Base-by-base conservation (phyloP, 176 grass and related monocot genomes). In the Pontederia paniculata region DNA sequence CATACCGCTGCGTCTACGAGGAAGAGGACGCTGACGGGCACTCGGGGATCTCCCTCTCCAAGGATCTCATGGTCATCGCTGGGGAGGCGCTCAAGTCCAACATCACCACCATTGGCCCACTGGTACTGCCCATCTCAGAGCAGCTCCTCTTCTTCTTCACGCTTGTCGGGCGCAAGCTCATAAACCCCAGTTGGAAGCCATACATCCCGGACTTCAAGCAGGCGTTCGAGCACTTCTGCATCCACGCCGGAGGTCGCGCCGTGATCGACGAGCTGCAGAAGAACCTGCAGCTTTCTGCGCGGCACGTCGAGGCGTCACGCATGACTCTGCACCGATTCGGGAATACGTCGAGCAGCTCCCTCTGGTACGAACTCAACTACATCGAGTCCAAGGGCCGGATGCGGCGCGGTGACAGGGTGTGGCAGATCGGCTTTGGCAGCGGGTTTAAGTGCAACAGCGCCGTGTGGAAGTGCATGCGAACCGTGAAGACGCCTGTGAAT, bases 381-480 rank as follows among this genome's bases (percentile, higher is more conserved):
- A 88, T 95, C 63, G 89, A 95, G 75, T 79, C 84, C 21, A 95
- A 95, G 52, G 89, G 89, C 0, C 81, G 89, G 50, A 88, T 95
- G 89, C 72, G 58, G 74, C 75, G 78, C 42, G 89, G 89, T 5
- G 75, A 95, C 75, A 80, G 89, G 61, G 78, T 95, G 48, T 95
- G 89, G 84, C 84, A 88, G 76, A 95, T 95, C 63, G 89, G 89
- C 0, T 95, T 95, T 64, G 84, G 89, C 65, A 79, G 75, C 51
- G 89, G 89, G 0, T 95, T 95, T 74, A 95, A 88, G 68, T 95
- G 89, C 80, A 95, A 95, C 89, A 95, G 89, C 76, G 89, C 89
- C 12, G 89, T 95, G 17, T 95, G 89, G 89, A 95, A 95, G 68
- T 88, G 89, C 71, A 72, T 88, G 25, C 77, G 77, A 25, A 74